Conservation (phyloP, 805 yeast genomes). For the Yamadazyma laniorum region DNA sequence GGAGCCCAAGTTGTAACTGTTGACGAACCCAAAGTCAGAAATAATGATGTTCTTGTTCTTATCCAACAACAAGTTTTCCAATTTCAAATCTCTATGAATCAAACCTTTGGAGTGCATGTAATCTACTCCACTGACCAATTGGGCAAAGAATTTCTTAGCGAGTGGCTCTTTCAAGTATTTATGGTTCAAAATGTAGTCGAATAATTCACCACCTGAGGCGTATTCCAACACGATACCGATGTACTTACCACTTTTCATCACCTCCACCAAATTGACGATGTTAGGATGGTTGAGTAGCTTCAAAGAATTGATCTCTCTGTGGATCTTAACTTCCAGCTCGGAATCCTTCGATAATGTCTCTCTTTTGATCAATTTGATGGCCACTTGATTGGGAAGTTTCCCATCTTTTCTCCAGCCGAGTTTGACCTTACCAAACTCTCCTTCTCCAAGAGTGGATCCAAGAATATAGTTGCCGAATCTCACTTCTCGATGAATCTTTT, state of each 20-base stretch:
- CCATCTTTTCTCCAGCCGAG: constrained; percentile 93
- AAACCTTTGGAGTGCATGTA: constrained; percentile 82
- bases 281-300: constrained; percentile 88
- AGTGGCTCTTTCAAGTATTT: constrained; percentile 81
- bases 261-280: constrained; percentile 88
- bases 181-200: constrained; percentile 85
- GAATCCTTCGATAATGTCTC: constrained; percentile 85
- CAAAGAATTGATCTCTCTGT: constrained; percentile 88
- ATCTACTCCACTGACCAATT: constrained; percentile 88
- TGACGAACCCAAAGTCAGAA: constrained; percentile 94
- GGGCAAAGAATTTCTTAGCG: constrained; percentile 89
- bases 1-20: constrained; percentile 57
- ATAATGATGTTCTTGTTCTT: constrained; percentile 83
- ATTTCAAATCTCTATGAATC: constrained; percentile 74
- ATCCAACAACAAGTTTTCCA: constrained; percentile 74
- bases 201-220: constrained; percentile 96
- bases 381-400: constrained; percentile 77
- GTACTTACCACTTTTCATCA: constrained; percentile 88
- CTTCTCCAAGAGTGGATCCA: constrained; percentile 95
- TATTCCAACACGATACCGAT: constrained; percentile 95
- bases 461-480: constrained; percentile 87
- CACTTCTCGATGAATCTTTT: constrained; percentile 47
- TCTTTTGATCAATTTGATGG: constrained; percentile 86
- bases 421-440: constrained; percentile 97
- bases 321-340: constrained; percentile 83